These are phyloP conservation scores for Umbilicaria muhlenbergii DNA, from an alignment of 495 filamentous ascomycete species.

Conservation along the genomic window DNA sequence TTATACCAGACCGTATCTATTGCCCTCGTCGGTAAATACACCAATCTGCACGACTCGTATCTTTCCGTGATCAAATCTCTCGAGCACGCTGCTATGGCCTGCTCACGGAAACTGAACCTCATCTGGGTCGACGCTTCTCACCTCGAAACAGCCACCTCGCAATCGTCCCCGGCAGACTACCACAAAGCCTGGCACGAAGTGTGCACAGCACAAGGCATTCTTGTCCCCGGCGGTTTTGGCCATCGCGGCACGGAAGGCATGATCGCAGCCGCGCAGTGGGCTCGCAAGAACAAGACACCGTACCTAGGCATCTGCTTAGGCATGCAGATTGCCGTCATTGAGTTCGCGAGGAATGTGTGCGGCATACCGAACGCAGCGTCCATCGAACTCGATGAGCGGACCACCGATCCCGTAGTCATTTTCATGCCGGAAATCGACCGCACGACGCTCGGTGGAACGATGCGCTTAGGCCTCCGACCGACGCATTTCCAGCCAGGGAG, in stretches of 20 bases:
- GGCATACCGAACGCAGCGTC: constrained; percentile 43
- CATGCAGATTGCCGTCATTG: constrained; percentile 88
- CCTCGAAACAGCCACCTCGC: constrained; percentile 47
- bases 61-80: constrained; percentile 67
- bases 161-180: constrained; percentile 50
- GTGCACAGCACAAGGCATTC: constrained; percentile 48
- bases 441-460: constrained; percentile 68
- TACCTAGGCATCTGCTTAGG: constrained; percentile 90
- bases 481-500: constrained; percentile 60
- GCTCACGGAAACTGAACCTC: constrained; percentile 61
- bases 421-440: constrained; percentile 85
- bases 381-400: constrained; percentile 45
- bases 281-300: constrained; percentile 62
- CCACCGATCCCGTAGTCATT: constrained; percentile 51
- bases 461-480: constrained; percentile 70
- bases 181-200: constrained; percentile 81
- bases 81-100: constrained; percentile 84
- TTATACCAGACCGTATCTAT: constrained; percentile 58
- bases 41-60: constrained; percentile 67
- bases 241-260: constrained; percentile 71
- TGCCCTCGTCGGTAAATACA: constrained; percentile 87
- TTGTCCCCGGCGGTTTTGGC: constrained; percentile 65
- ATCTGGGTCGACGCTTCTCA: constrained; percentile 73
- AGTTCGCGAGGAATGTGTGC: constrained; percentile 63
- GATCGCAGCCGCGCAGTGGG: constrained; percentile 70